Conservation (phyloP, 2,329 filamentous ascomycete species). For the Epicoccum sorghinum region DNA sequence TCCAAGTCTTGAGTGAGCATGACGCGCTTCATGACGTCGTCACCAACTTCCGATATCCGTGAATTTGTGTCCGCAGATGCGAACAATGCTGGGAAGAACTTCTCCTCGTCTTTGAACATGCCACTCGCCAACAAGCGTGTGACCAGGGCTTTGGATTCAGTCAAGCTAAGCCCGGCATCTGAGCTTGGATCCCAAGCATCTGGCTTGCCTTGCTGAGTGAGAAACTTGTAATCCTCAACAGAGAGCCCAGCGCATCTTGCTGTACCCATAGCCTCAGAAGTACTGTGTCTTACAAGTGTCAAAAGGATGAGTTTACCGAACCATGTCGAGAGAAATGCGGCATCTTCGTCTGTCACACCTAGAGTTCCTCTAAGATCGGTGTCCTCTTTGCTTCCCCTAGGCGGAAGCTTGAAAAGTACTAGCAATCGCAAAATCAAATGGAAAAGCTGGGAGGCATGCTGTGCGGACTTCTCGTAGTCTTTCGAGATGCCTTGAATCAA, state of each 20-base stretch:
- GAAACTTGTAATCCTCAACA: conserved; percentile 70
- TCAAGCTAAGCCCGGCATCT: conserved; percentile 67
- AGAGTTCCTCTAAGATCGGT: conserved; percentile 68
- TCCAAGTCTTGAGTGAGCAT: conserved; percentile 73
- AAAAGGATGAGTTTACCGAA: conserved; percentile 79
- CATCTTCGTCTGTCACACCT: conserved; percentile 73
- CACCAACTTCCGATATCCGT: conserved; percentile 80
- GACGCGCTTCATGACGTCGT: conserved; percentile 85
- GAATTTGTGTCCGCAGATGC: conserved; percentile 84
- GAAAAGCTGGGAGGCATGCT: conserved; percentile 72
- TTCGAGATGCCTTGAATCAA: conserved; percentile 70
- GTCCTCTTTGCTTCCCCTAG: conserved; percentile 81
- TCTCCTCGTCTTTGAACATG: conserved; percentile 81
- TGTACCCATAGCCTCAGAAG: conserved; percentile 46
- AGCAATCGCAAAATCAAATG: conserved; percentile 81
- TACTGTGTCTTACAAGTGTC: conserved; percentile 47
- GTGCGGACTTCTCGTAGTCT: conserved; percentile 60
- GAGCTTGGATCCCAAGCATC: conserved; percentile 70
- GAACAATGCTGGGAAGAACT: conserved; percentile 82
- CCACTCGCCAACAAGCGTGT: conserved; percentile 80
- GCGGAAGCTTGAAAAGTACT: conserved; percentile 72
- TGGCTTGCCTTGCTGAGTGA: conserved; percentile 69
- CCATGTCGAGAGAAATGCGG: conserved; percentile 73
- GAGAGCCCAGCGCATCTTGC: conserved; percentile 66
- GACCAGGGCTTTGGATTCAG: conserved; percentile 72